Base-by-base conservation (phyloP, 140 eudicot species). In the Flaveria floridana region DNA sequence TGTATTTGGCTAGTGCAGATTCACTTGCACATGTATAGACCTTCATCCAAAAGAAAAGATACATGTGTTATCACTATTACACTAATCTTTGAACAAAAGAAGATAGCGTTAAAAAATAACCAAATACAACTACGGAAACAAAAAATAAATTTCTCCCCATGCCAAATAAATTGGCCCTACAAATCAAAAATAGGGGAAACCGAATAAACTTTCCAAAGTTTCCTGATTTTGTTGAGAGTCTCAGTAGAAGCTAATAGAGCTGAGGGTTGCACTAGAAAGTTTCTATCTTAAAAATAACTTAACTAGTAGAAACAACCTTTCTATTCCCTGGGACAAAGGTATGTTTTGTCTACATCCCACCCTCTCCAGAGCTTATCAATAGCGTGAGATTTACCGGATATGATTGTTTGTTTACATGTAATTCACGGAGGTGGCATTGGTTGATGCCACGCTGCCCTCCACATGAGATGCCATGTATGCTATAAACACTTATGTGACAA, bases 21-120 rank as follows among this genome's bases (percentile, higher is more conserved):
- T 90, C 96, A 50, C 89, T 88, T 1, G 56, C 81, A 67, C 93
- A 86, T 15, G 99, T 94, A 72, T 82, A 94, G 42, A 94, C 89
- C 99, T 94, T 72, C 84, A 90, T 26, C 74, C 6, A 46, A 34
- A 75, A 64, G 47, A 20, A 73, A 75, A 59, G 48, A 59, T 4
- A 74, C 20, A 41, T 65, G 68, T 21, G 64, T 44, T 46, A 74
- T 62, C 61, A 78, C 48, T 8, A 61, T 7, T 47, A 51, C 59
- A 72, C 13, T 65, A 71, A 62, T 25, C 44, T 71, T 71, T 52
- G 41, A 48, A 37, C 42, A 50, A 16, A 6, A 18, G 23, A 53
- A 21, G 53, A 19, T n/a, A 41, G 2, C 13, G 50, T 30, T 26
- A 65, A 2, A 52, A 28, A 72, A 11, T 72, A 72, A 53, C 20